These are phyloP conservation scores for Hevea brasiliensis DNA, from an alignment of 345 rosid genomes.

Conservation along the genomic window DNA sequence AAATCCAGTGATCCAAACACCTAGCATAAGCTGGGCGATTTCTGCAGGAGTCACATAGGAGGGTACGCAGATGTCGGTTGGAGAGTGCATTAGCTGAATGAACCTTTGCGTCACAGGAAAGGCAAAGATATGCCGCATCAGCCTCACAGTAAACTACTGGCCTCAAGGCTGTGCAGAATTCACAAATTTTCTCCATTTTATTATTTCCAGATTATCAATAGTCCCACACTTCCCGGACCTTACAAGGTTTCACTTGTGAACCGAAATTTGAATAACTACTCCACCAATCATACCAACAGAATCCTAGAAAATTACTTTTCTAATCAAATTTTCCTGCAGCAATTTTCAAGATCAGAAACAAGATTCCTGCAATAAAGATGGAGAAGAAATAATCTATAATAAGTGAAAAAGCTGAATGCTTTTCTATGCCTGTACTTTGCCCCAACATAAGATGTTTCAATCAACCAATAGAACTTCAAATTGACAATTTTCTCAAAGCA, in stretches of 20 bases:
- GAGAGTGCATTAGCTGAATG: slow-evolving; percentile 91
- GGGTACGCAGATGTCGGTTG: slow-evolving; percentile 65
- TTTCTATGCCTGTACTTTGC: neutral
- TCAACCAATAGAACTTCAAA: neutral
- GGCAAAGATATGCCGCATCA: slow-evolving; percentile 82
- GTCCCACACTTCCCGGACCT: slow-evolving; percentile 4
- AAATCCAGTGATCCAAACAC: slow-evolving; percentile 67
- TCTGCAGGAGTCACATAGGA: slow-evolving; percentile 66
- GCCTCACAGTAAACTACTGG: slow-evolving; percentile 78
- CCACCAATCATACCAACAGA: neutral
- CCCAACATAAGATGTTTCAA: neutral
- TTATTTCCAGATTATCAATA: slow-evolving; percentile 15
- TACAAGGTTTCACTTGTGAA: neutral
- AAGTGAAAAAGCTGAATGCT: neutral
- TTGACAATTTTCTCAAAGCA: no score
- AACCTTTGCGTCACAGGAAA: slow-evolving; percentile 79
- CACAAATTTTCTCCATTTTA: slow-evolving; percentile 65
- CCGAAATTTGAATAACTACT: neutral
- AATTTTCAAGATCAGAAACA: neutral
- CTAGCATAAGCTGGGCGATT: slow-evolving; percentile 44
- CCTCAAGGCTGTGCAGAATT: slow-evolving; percentile 66
- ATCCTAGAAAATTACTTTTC: neutral
- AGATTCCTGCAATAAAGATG: slow-evolving; percentile 9
- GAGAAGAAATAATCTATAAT: neutral
- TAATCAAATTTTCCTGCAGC: neutral